Evolutionary conservation across 1,284 basidiomycete genomes (phyloP).

Genomic region (Caloboletus inedulis): DNA sequence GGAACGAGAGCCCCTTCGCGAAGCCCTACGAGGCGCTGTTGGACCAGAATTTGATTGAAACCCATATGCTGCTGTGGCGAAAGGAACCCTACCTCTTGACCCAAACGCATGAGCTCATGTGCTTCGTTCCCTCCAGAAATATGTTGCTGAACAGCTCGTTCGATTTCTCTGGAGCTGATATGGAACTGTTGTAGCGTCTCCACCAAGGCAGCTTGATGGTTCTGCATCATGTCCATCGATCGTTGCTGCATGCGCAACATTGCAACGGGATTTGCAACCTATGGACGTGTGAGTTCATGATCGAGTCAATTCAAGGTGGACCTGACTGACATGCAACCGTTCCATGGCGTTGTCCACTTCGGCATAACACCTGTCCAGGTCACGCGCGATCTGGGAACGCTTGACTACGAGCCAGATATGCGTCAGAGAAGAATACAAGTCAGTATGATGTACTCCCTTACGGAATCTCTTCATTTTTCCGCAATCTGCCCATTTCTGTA

Average conservation of each 20-base stretch:
- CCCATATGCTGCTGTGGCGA: neutral
- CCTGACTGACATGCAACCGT: constrained; percentile 39
- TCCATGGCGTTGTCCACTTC: constrained; percentile 43
- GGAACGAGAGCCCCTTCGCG: neutral
- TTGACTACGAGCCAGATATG: constrained; percentile 37
- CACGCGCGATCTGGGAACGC: constrained; percentile 42
- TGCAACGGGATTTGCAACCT: constrained; percentile 37
- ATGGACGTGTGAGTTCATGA: constrained; percentile 3
- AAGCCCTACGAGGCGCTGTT: constrained; percentile 31
- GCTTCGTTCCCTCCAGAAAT: constrained; percentile 41
- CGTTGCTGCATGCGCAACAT: constrained; percentile 36
- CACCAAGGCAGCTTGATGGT: constrained; percentile 34
- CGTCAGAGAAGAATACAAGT: constrained; percentile 4
- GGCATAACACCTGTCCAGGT: constrained; percentile 39
- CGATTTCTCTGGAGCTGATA: constrained; percentile 37
- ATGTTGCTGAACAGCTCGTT: constrained; percentile 38
- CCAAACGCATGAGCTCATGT: constrained; percentile 46
- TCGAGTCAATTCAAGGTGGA: neutral
- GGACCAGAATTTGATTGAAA: constrained; percentile 16
- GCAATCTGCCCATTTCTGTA: constrained; percentile 38
- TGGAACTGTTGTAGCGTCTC: constrained; percentile 39
- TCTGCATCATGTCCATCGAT: constrained; percentile 33
- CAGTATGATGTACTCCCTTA: constrained; percentile 24
- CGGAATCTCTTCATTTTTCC: constrained; percentile 37
- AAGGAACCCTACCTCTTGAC: constrained; percentile 41